These are phyloP conservation scores for Ailanthus altissimus DNA, from an alignment of 345 rosid species.

Conservation along the genomic window DNA sequence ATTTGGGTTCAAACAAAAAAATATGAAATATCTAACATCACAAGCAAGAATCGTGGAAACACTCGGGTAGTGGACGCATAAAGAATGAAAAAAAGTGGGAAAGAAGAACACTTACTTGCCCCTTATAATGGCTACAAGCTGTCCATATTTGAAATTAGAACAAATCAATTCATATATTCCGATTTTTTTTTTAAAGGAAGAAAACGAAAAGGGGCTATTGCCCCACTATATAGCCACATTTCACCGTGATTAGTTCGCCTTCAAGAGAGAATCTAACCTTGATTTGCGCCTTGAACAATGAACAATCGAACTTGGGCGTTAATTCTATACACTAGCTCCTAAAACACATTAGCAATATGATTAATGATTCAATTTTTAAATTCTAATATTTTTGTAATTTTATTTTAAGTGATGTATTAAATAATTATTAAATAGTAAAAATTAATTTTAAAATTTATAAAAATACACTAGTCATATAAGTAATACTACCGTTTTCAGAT, in stretches of 20 bases:
- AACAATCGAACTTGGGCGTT: not conserved
- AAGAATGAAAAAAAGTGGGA: not conserved
- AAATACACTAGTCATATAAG: too few species aligned
- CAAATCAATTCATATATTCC: not conserved
- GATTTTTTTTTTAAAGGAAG: too few species aligned
- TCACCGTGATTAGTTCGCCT: slow-evolving; percentile 25
- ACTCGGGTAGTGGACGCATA: not conserved
- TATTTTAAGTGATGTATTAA: too few species aligned
- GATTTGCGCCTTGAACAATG: slow-evolving; percentile 15
- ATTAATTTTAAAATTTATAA: too few species aligned
- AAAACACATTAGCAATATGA: too few species aligned
- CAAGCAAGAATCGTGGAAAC: not conserved
- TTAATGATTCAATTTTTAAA: too few species aligned
- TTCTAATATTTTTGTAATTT: too few species aligned
- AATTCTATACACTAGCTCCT: not conserved
- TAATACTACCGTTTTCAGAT: too few species aligned
- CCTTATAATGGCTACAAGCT: not conserved
- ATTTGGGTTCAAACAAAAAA: not conserved
- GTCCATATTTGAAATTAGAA: not conserved
- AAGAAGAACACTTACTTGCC: not conserved
- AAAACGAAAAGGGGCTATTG: not conserved
- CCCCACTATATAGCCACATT: not conserved
- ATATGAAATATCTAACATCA: not conserved
- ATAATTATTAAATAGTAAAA: too few species aligned
- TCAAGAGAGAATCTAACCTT: not conserved